Percentiles rank a stretch among this genome's conserved stretches.
These are phyloP conservation scores for Lyophyllum semitale DNA, from an alignment of 768 basidiomycete species.

Conservation along the genomic window DNA sequence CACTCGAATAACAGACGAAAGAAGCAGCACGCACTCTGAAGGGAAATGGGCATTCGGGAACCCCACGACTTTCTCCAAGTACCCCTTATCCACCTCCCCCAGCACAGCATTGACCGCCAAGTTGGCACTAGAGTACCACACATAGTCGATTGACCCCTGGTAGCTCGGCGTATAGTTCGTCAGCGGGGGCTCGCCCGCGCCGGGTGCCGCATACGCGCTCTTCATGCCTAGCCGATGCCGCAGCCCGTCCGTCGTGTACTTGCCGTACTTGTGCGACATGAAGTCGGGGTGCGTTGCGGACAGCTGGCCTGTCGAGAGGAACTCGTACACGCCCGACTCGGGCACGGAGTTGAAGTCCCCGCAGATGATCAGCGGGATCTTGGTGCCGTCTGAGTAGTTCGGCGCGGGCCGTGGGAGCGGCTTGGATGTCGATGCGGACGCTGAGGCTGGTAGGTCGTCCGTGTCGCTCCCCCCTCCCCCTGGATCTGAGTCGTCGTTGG, in stretches of 20 bases:
- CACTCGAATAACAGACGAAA: conserved; percentile 11
- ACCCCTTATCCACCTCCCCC: conserved; percentile 81
- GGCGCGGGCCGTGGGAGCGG: conserved; percentile 55
- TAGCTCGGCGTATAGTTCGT: conserved; percentile 93
- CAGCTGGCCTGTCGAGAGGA: conserved; percentile 71
- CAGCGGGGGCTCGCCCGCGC: conserved; percentile 54
- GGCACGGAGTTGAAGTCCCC: conserved; percentile 97
- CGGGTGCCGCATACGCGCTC: conserved; percentile 72
- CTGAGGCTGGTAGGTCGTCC: conserved; percentile 6
- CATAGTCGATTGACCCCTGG: conserved; percentile 87
- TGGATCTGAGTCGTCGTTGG: too few relatives aligned
- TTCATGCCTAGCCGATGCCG: conserved; percentile 79
- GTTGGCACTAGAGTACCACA: conserved; percentile 84
- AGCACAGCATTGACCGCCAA: conserved; percentile 81
- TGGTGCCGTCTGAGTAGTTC: conserved; percentile 76
- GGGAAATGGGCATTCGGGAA: conserved; percentile 98
- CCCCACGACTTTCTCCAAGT: conserved; percentile 89
- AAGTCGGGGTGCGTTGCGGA: conserved; percentile 87
- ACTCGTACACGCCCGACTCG: conserved; percentile 88
- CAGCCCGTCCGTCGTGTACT: conserved; percentile 88
- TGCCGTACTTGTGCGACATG: conserved; percentile 87
- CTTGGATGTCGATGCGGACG: conserved; percentile 11
- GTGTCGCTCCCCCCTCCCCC: conserved; percentile 15
- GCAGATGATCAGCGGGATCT: conserved; percentile 89
- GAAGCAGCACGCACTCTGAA: conserved; percentile 74